Conservation (phyloP, 495 filamentous ascomycete species). For the Parathielavia hyrcaniae region DNA sequence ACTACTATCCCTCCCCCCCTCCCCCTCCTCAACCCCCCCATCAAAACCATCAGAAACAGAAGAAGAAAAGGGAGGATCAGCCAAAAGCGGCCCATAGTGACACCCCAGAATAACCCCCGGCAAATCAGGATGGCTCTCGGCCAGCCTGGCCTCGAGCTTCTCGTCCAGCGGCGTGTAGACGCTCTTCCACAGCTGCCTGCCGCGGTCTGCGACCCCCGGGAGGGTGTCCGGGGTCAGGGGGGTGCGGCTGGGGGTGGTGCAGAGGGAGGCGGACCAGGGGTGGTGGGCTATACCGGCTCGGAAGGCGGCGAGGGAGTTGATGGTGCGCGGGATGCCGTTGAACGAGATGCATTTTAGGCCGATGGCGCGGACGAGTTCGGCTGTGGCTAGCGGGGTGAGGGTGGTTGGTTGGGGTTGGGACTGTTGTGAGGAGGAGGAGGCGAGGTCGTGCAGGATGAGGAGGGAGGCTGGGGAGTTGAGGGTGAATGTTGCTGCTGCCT, state of each 20-base stretch:
- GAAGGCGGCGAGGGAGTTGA: conserved; percentile 70
- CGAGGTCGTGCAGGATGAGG: conserved; percentile 41
- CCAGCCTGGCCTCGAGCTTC: conserved; percentile 61
- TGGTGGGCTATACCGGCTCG: conserved; percentile 44
- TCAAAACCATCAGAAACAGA: too few relatives aligned
- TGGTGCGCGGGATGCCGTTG: conserved; percentile 76
- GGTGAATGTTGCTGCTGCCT: conserved; percentile 37
- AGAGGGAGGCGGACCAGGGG: conserved; percentile 43
- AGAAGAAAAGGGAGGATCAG: conserved; percentile 45
- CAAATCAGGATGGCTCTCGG: conserved; percentile 64
- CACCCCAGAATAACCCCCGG: conserved; percentile 67
- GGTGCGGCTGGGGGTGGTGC: conserved; percentile 45
- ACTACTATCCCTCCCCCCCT: background rate
- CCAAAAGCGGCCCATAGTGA: conserved; percentile 64
- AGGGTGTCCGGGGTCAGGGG: conserved; percentile 48
- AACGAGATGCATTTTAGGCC: conserved; percentile 78
- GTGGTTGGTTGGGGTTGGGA: conserved; percentile 14
- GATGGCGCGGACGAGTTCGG: conserved; percentile 71
- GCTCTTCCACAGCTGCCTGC: conserved; percentile 59
- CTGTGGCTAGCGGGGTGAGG: conserved; percentile 46
- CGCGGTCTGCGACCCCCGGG: conserved; percentile 46
- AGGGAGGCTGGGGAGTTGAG: conserved; percentile 37
- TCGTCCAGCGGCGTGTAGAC: conserved; percentile 66
- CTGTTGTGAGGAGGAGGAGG: conserved; percentile 25
- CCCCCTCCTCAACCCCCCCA: too few relatives aligned